Base-by-base conservation (phyloP, 2,329 filamentous ascomycete genomes). In the Neofusicoccum laricinum region DNA sequence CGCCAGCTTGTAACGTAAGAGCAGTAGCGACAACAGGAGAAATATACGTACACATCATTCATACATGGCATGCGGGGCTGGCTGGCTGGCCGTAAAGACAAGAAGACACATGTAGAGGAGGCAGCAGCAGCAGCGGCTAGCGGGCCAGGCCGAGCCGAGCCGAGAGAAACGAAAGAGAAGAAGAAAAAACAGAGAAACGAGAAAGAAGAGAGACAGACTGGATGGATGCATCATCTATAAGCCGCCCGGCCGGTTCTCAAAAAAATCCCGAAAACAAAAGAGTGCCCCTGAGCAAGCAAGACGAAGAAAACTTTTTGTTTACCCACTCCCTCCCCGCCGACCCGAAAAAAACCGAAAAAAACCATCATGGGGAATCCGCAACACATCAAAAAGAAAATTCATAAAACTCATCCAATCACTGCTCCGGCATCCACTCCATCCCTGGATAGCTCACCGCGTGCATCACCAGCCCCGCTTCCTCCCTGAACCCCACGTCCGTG, bases 401-500 rank as follows among this genome's bases (percentile, higher is more conserved):
- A 11, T 25, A 21, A 4, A 48, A 25, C 17, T 21, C 45, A 3
- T 25, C 19, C 2, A 48, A 11, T 38, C 36, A 48, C 45, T 49
- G 21, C 58, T 71, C 74, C 1, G 87, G 87, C 69, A 85, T 85
- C 88, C 88, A 91, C 73, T 90, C 88, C 76, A 89, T 86, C 0
- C 88, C 88, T 0, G 88, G 88, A 73, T 90, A 91, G 71, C 84
- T 87, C 15, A 87, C 88, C 4, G 88, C 88, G 58, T 80, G 84
- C 88, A 91, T 90, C 66, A 81, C 78, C 14, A 84, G 82, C 70
- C 11, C n/a, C 40, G 40, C 1, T n/a, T 25, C 58, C 45, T 17
- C 32, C 38, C n/a, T 45, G 12, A n/a, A 6, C 11, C 61, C 61
- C 14, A 63, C 61, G 32, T 53, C 61, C 14, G 61, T 63, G 8